phyloP scores from a whole-genome alignment of 345 rosid species.

The Sonneratia alba region DNA sequence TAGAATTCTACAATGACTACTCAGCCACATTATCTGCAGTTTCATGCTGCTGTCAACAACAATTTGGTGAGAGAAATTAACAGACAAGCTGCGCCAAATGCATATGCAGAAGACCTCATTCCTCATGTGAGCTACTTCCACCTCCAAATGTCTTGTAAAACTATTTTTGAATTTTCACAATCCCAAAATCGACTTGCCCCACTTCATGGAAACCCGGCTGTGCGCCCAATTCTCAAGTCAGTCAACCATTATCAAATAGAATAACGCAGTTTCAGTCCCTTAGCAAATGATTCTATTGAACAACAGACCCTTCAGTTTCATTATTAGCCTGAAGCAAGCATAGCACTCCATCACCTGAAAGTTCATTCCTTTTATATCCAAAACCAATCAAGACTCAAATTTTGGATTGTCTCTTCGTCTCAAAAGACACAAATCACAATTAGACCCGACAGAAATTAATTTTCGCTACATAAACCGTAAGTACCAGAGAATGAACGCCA shows the following conservation, averaged over 20 bases:
- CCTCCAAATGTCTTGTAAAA: background rate
- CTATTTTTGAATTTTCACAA: background rate
- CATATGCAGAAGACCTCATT: background rate
- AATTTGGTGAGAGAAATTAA: background rate
- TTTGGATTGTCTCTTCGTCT: background rate
- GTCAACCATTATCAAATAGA: no score
- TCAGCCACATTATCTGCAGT: background rate
- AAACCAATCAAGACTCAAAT: background rate
- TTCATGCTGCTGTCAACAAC: background rate
- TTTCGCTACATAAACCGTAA: background rate
- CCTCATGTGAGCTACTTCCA: background rate
- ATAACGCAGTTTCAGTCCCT: background rate
- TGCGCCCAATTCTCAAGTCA: background rate
- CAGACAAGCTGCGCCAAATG: background rate
- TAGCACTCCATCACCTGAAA: background rate
- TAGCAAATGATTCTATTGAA: background rate
- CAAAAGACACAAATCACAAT: background rate
- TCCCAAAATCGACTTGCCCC: background rate
- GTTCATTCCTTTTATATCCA: background rate
- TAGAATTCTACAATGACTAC: background rate
- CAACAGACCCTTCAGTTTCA: background rate
- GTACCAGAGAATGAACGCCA: background rate
- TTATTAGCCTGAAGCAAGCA: background rate
- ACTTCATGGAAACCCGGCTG: background rate
- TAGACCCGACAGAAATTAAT: background rate